These are phyloP conservation scores for Termitomyces sp. DNA, from an alignment of 768 basidiomycete species.

Conservation along the genomic window DNA sequence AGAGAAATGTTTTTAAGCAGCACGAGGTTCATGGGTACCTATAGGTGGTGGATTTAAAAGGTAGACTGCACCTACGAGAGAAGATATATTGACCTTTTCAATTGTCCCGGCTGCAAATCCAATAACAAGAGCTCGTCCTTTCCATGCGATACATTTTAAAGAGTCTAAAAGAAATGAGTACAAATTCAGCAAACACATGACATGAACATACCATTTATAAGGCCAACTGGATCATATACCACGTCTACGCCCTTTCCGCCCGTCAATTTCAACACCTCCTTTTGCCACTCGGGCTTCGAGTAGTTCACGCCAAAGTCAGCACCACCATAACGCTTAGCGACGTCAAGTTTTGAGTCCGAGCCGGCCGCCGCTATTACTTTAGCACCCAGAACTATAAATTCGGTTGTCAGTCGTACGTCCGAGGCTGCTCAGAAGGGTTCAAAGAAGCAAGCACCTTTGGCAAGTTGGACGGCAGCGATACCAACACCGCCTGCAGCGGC, in stretches of 20 bases:
- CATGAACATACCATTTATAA: slow-evolving; percentile 52
- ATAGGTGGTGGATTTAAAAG: background rate
- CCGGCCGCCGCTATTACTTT: slow-evolving; percentile 94
- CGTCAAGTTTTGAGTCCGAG: slow-evolving; percentile 71
- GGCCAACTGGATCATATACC: slow-evolving; percentile 84
- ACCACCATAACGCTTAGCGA: slow-evolving; percentile 71
- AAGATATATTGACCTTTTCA: slow-evolving; percentile 57
- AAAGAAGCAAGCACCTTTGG: slow-evolving; percentile 80
- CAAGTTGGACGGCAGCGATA: slow-evolving; percentile 87
- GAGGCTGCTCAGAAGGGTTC: background rate
- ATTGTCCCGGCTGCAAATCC: slow-evolving; percentile 87
- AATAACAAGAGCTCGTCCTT: slow-evolving; percentile 88
- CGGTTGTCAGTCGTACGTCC: background rate
- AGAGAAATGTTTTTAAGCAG: slow-evolving; percentile 84
- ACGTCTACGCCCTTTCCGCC: slow-evolving; percentile 82
- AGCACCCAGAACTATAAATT: slow-evolving; percentile 69
- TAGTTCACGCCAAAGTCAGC: slow-evolving; percentile 88
- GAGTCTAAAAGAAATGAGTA: slow-evolving; percentile 44
- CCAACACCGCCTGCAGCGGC: slow-evolving; percentile 98
- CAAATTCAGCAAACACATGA: background rate
- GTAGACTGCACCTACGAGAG: slow-evolving; percentile 17
- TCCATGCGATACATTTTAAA: slow-evolving; percentile 92
- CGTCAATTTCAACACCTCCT: slow-evolving; percentile 83
- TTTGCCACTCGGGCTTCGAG: slow-evolving; percentile 76
- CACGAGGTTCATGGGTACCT: slow-evolving; percentile 84